These are phyloP conservation scores for Pyricularia grisea DNA, from an alignment of 2,329 filamentous ascomycete genomes.

Conservation along the genomic window DNA sequence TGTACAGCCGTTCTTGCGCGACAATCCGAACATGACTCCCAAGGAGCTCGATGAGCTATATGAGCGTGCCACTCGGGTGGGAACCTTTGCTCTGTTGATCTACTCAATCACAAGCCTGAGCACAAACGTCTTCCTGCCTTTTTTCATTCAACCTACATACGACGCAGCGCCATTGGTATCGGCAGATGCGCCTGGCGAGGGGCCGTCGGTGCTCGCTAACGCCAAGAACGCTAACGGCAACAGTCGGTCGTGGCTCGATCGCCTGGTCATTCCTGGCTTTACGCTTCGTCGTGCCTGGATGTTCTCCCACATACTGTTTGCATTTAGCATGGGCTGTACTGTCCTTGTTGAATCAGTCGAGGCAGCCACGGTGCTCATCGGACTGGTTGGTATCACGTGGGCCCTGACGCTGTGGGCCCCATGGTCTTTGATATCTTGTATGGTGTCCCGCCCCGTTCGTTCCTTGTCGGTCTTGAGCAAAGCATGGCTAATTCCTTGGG, in stretches of 20 bases:
- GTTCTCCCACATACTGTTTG: conserved; percentile 74
- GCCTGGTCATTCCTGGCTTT: conserved; percentile 68
- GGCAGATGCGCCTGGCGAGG: conserved; percentile 20
- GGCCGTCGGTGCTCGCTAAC: conserved; percentile 12
- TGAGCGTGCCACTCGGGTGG: conserved; percentile 76
- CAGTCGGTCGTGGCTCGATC: conserved; percentile 39
- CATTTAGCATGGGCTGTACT: conserved; percentile 71
- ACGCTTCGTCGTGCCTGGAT: conserved; percentile 88
- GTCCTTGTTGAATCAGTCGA: conserved; percentile 65
- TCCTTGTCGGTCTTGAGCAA: neutral
- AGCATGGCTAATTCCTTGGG: neutral
- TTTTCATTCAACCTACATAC: conserved; percentile 78
- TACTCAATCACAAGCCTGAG: conserved; percentile 79
- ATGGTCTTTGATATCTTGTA: conserved; percentile 67
- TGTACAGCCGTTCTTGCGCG: conserved; percentile 68
- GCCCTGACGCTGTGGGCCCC: conserved; percentile 90
- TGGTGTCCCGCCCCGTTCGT: neutral
- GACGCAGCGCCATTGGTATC: conserved; percentile 30
- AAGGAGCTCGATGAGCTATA: conserved; percentile 71
- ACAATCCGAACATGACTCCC: conserved; percentile 68
- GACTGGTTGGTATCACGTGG: conserved; percentile 82
- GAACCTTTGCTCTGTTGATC: conserved; percentile 80
- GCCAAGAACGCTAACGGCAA: conserved; percentile 22
- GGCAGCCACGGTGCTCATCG: conserved; percentile 68
- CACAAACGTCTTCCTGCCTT: conserved; percentile 75